Percentiles rank a stretch among this genome's conserved stretches.
These are phyloP conservation scores for Periconia digitata DNA, from an alignment of 2,329 filamentous ascomycete genomes.

Conservation along the genomic window DNA sequence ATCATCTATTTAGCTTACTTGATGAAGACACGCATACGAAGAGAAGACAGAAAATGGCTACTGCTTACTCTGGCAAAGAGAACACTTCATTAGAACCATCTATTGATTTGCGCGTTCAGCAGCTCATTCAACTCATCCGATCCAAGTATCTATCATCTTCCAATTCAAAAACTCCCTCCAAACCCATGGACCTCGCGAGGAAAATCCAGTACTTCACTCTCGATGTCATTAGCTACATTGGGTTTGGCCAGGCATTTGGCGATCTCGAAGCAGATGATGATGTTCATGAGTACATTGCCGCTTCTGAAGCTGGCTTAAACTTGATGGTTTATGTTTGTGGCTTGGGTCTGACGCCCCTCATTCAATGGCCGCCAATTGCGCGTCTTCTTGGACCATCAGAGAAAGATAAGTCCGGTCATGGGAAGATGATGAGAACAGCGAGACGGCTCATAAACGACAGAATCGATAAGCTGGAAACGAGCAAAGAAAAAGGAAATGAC, in stretches of 20 bases:
- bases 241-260: constrained; percentile 54
- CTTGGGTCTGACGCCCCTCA: constrained; percentile 13
- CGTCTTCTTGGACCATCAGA: constrained; percentile 24
- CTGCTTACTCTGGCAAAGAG: constrained; percentile 56
- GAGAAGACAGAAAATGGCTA: constrained; percentile 49
- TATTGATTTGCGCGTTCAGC: constrained; percentile 49
- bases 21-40: constrained; percentile 50
- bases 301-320: constrained; percentile 37
- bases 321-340: constrained; percentile 7
- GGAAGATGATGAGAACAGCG: constrained; percentile 23
- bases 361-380: constrained; percentile 21
- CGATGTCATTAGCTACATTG: constrained; percentile 56
- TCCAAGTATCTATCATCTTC: constrained; percentile 41
- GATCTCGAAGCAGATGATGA: constrained; percentile 53
- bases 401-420: constrained; percentile 34
- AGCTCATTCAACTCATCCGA: constrained; percentile 51
- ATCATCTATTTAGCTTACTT: constrained; percentile 55
- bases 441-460: constrained; percentile 21
- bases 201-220: constrained; percentile 57
- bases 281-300: constrained; percentile 46
- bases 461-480: constrained; percentile 40
- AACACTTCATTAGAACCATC: constrained; percentile 52
- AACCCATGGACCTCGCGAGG: constrained; percentile 47
- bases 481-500: constrained; percentile 43
- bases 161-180: neutral